Percentiles rank a stretch among this genome's conserved stretches.
phyloP scores from a whole-genome alignment of 768 basidiomycete species.

The Cystobasidium onofrii region DNA sequence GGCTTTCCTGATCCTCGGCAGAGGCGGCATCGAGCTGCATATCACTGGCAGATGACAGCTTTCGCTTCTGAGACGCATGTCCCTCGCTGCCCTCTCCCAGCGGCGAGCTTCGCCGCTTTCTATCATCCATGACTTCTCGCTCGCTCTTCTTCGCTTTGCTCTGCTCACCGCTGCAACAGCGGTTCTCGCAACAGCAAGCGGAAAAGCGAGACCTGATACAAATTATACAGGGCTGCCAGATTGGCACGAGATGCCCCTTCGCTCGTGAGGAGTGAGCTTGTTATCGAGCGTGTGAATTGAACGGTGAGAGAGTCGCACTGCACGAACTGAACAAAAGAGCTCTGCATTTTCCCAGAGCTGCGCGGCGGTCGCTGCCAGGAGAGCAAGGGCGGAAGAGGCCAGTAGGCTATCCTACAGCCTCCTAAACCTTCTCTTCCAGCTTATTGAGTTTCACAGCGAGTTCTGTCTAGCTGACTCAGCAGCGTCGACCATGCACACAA shows the following conservation, averaged over 20 bases:
- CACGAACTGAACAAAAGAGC: neutral
- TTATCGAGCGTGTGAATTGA: neutral
- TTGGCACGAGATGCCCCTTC: neutral
- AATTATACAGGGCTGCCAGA: neutral
- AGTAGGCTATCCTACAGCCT: no score
- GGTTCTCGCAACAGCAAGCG: neutral
- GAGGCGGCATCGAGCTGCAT: neutral
- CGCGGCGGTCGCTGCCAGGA: no score
- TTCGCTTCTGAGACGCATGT: conserved; percentile 6
- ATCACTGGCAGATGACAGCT: neutral
- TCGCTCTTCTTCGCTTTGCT: neutral
- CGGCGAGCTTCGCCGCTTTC: conserved; percentile 17
- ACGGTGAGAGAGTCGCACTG: neutral
- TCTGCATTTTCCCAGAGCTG: no score
- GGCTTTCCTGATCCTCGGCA: neutral
- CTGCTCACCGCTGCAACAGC: neutral
- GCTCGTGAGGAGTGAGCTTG: neutral
- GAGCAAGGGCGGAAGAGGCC: no score
- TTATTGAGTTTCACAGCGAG: no score
- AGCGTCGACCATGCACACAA: no score
- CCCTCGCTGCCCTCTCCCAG: neutral
- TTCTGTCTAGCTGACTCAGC: no score
- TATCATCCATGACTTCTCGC: conserved; percentile 8
- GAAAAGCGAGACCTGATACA: neutral
- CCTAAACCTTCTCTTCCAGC: no score